Evolutionary conservation across 805 yeast species (phyloP).

Genomic region (Ogataea saltuana): DNA sequence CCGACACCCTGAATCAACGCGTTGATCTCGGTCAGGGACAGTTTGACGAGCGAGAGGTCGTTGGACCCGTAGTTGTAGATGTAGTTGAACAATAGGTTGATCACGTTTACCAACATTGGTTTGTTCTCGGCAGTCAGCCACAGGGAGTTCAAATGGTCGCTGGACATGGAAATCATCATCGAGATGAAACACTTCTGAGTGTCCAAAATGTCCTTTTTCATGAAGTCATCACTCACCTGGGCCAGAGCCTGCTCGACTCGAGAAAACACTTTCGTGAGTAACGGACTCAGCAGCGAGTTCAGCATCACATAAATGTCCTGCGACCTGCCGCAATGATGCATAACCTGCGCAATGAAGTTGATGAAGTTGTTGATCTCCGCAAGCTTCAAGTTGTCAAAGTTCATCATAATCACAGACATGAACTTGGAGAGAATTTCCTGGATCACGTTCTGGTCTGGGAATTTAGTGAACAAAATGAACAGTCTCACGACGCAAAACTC

Average conservation of each 20-base stretch:
- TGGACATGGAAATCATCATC: constrained; percentile 65
- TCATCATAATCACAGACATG: constrained; percentile 61
- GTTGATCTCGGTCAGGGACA: constrained; percentile 67
- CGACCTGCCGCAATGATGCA: constrained; percentile 71
- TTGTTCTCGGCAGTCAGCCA: constrained; percentile 66
- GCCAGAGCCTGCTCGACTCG: constrained; percentile 27
- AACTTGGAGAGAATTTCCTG: constrained; percentile 62
- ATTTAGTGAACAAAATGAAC: constrained; percentile 65
- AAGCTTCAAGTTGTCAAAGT: constrained; percentile 55
- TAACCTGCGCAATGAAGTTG: constrained; percentile 83
- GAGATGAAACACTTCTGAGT: constrained; percentile 71
- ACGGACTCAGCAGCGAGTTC: constrained; percentile 72
- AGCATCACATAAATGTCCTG: constrained; percentile 71
- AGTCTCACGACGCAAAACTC: constrained; percentile 86
- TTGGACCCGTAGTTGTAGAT: constrained; percentile 51
- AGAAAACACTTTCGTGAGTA: constrained; percentile 61
- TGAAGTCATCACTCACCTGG: constrained; percentile 35
- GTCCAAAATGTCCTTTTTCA: constrained; percentile 57
- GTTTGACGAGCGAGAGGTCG: constrained; percentile 68
- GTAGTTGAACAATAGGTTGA: constrained; percentile 64
- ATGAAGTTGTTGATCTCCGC: constrained; percentile 78
- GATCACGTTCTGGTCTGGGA: constrained; percentile 39
- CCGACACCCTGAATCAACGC: constrained; percentile 67
- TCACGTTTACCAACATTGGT: constrained; percentile 55
- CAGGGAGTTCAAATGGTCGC: constrained; percentile 78